Base-by-base conservation (phyloP, 208 protist species). In the Wallacemonas sp. region DNA sequence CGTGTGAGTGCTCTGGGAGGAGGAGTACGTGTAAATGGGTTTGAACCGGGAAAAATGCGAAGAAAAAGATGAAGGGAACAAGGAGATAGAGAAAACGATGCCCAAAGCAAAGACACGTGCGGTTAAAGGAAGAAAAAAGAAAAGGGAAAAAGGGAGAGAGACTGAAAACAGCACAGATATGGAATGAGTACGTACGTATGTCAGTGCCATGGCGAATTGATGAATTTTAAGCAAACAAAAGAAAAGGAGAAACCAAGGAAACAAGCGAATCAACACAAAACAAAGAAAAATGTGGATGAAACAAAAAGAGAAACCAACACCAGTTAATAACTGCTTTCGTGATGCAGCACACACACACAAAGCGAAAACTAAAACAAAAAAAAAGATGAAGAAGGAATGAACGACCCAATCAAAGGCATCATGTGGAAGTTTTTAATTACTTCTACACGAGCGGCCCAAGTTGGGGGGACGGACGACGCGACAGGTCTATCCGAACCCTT, bases 41-140 rank as follows among this genome's bases (percentile, higher is more conserved):
- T 24, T 27, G 19, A 45, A 31, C 27, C 15, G 55, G 3, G 41
- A 64, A 11, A 12, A 45, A 49, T 11, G 9, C 47, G 15, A 31
- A 17, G 42, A 41, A 61, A 69, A 47, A 59, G 61, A 62, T 54
- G 61, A 41, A 41, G 14, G 36, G 36, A n/a, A n/a, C n/a, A n/a
- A n/a, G n/a, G n/a, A n/a, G n/a, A n/a, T n/a, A n/a, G n/a, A n/a
- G n/a, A n/a, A n/a, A n/a, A n/a, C n/a, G n/a, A n/a, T n/a, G n/a
- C n/a, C n/a, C n/a, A n/a, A n/a, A n/a, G n/a, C n/a, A n/a, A n/a
- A n/a, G n/a, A n/a, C n/a, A n/a, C n/a, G n/a, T n/a, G n/a, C n/a
- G n/a, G n/a, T n/a, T n/a, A 59, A 41, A 58, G 12, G 21, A 54
- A 3, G n/a, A 41, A 39, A 65, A 51, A 47, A 67, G 38, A 11